Conservation (phyloP, 106 monocot species). For the Dactylorhiza incarnata region DNA sequence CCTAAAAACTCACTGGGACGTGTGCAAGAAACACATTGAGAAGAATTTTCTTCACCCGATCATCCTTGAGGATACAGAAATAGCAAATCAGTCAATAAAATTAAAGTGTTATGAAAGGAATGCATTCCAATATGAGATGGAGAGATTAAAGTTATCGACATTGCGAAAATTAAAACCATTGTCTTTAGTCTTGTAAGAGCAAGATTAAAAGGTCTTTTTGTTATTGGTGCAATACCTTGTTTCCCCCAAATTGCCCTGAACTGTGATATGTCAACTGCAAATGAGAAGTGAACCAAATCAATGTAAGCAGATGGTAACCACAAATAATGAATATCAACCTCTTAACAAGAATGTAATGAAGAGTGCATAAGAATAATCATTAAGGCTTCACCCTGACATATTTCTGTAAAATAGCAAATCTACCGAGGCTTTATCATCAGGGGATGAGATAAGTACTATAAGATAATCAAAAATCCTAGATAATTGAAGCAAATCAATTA, state of each 20-base stretch:
- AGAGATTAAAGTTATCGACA: not conserved
- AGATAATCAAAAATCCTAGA: too few relatives aligned
- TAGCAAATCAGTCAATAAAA: not conserved
- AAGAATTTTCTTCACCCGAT: conserved; percentile 52
- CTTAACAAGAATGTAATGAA: not conserved
- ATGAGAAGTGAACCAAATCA: not conserved
- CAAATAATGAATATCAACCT: not conserved
- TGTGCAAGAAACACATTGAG: conserved; percentile 89
- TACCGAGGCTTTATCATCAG: not conserved
- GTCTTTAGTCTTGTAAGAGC: not conserved
- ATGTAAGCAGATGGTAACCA: not conserved
- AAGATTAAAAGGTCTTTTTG: not conserved
- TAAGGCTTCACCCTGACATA: not conserved
- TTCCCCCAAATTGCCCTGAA: conserved; percentile 15
- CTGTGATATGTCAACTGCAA: conserved; percentile 37
- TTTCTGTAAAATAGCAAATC: too few relatives aligned
- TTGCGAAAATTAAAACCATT: too few relatives aligned
- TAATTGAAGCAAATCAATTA: too few relatives aligned
- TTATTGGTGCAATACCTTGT: conserved; percentile 28
- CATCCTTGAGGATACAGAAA: conserved; percentile 41
- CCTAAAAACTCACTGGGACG: conserved; percentile 59
- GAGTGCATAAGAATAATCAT: not conserved
- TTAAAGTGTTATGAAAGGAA: not conserved
- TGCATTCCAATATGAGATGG: not conserved
- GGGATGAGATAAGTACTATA: too few relatives aligned